Percentiles rank a stretch among this genome's conserved stretches.
phyloP scores from a whole-genome alignment of 2,329 filamentous ascomycete genomes.

The Fusarium napiforme region DNA sequence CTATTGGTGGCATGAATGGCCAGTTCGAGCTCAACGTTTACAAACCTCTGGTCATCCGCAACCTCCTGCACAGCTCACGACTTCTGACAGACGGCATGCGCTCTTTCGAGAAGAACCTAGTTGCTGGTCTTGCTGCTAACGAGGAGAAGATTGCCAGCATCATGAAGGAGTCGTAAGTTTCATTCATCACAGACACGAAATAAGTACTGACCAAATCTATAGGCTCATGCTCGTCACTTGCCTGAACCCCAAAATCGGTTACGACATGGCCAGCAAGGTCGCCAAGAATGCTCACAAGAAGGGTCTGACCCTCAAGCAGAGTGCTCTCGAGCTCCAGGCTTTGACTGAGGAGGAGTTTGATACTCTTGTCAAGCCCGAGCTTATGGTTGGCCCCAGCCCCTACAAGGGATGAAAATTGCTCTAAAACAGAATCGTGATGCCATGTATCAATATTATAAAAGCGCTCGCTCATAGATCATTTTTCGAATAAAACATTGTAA shows the following conservation, averaged over 20 bases:
- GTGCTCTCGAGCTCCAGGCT: slow-evolving; percentile 91
- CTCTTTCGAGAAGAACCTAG: slow-evolving; percentile 94
- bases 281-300: slow-evolving; percentile 99
- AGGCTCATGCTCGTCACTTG: slow-evolving; percentile 98
- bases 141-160: slow-evolving; percentile 91
- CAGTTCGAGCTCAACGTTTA: slow-evolving; percentile 99
- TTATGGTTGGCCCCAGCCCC: slow-evolving; percentile 88
- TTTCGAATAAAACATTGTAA: neutral
- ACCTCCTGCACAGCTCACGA: slow-evolving; percentile 90
- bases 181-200: neutral
- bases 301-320: slow-evolving; percentile 91
- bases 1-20: slow-evolving; percentile 94
- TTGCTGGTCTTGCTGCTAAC: slow-evolving; percentile 88
- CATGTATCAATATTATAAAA: slow-evolving; percentile 21
- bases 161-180: slow-evolving; percentile 88
- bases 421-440: neutral
- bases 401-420: slow-evolving; percentile 57
- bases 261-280: slow-evolving; percentile 96
- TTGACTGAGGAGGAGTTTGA: slow-evolving; percentile 91
- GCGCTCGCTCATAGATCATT: slow-evolving; percentile 15
- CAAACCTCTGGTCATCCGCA: slow-evolving; percentile 96
- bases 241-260: slow-evolving; percentile 96
- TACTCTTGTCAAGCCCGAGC: slow-evolving; percentile 86
- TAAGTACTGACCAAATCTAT: slow-evolving; percentile 20
- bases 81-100: slow-evolving; percentile 92